Evolutionary conservation across 495 filamentous ascomycete species (phyloP).

Genomic region (Trichoderma reesei): DNA sequence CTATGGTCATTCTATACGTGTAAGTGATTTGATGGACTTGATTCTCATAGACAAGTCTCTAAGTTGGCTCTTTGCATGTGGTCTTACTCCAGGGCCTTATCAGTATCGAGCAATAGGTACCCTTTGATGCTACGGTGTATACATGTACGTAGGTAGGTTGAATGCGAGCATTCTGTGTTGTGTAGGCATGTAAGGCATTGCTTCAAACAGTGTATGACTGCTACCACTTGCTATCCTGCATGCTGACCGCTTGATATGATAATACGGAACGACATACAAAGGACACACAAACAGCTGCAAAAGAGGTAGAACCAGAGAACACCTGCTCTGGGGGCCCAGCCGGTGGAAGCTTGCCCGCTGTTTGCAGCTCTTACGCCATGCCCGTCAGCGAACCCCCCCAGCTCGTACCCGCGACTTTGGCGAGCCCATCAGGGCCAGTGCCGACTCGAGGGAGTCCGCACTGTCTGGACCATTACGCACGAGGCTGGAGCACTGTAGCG

Average conservation of each 20-base stretch:
- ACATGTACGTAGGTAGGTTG: background rate
- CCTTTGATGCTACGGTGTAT: too few species aligned
- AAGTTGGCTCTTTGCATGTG: too few species aligned
- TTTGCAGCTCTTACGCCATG: slow-evolving; percentile 3
- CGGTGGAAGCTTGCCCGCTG: slow-evolving; percentile 1
- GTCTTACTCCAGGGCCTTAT: too few species aligned
- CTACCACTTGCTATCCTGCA: background rate
- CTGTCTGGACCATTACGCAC: background rate
- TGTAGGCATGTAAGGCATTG: too few species aligned
- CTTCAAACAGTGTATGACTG: background rate
- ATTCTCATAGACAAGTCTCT: too few species aligned
- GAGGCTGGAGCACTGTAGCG: background rate
- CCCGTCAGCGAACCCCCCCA: background rate
- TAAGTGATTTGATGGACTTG: too few species aligned
- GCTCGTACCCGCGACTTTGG: background rate
- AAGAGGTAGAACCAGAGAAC: background rate
- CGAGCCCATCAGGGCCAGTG: background rate
- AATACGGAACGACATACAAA: background rate
- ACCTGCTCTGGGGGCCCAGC: background rate
- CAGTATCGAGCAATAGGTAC: too few species aligned
- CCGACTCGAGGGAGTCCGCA: background rate
- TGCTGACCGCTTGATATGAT: background rate
- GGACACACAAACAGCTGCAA: background rate
- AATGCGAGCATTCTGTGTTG: background rate
- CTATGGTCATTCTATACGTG: too few species aligned